Base-by-base conservation (phyloP, 805 yeast species). In the Nakazawaea molendinolei region DNA sequence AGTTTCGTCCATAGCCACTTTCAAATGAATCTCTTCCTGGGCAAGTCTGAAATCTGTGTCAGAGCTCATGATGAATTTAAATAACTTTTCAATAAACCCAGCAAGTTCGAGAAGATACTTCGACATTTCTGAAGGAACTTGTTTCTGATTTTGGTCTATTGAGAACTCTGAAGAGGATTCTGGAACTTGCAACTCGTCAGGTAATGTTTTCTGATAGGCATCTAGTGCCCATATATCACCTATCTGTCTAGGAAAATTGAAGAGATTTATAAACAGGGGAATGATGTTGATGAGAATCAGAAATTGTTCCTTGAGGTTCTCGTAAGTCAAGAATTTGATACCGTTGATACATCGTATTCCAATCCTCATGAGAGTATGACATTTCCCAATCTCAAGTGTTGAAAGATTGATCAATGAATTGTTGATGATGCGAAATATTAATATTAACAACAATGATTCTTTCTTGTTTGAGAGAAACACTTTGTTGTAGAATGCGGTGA, bases 261-360 rank as follows among this genome's bases (percentile, higher is more conserved):
- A 39, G 10, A 58, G 33, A 25, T 49, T 43, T 3, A 75, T 45
- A 37, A 63, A 63, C 5, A 64, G 63, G 15, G 70, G 49, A 2
- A 66, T 53, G n/a, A 74, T 36, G 31, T 74, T 63, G 8, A 67
- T 47, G 42, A 78, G 74, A 3, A 67, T 45, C 4, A 61, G 44
- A 9, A 74, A 42, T 45, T 76, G 77, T 10, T 56, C 56, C 31
- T 59, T 64, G 3, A 75, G 42, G 1, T 58, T 48, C 2, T 61
- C 69, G 45, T 63, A 65, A 8, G 66, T 63, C 1, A 76, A 56
- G 8, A 58, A 47, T 14, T 60, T 52, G n/a, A 69, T 50, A 18
- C 47, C 50, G 3, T 63, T 40, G 3, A 65, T 44, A 12, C 63
- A 51, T 9, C 44, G 50, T 19, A 69, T 41, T 0, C 76, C 74